Evolutionary conservation across 2,329 filamentous ascomycete genomes (phyloP).

Genomic region (Zarea fungicola): DNA sequence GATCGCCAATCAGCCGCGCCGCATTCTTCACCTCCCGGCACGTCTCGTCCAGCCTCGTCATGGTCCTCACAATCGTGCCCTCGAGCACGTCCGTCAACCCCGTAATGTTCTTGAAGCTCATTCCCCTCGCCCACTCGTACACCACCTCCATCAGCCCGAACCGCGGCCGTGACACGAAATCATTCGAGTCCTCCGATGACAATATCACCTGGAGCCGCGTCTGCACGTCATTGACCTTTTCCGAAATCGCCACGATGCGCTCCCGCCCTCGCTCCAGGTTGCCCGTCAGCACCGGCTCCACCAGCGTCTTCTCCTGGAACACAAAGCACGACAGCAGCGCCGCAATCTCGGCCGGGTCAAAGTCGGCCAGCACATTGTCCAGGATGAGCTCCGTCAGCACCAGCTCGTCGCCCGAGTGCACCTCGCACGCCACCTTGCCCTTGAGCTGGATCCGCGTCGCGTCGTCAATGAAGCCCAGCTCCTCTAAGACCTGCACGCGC

Average conservation of each 20-base stretch:
- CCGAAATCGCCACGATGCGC: slow-evolving; percentile 82
- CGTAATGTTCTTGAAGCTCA: slow-evolving; percentile 98
- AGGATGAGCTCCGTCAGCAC: slow-evolving; percentile 94
- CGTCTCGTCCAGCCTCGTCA: slow-evolving; percentile 90
- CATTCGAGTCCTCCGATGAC: slow-evolving; percentile 82
- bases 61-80: slow-evolving; percentile 93
- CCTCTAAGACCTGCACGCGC: slow-evolving; percentile 83
- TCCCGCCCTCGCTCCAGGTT: slow-evolving; percentile 77
- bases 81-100: slow-evolving; percentile 94
- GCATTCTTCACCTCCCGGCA: slow-evolving; percentile 97
- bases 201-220: slow-evolving; percentile 88
- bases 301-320: slow-evolving; percentile 93
- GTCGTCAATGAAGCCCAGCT: slow-evolving; percentile 87
- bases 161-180: slow-evolving; percentile 79
- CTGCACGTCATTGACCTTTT: slow-evolving; percentile 88
- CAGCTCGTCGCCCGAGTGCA: slow-evolving; percentile 93
- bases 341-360: slow-evolving; percentile 94
- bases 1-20: slow-evolving; percentile 90
- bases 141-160: slow-evolving; percentile 97
- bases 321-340: slow-evolving; percentile 91
- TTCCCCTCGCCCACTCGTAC: slow-evolving; percentile 95
- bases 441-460: slow-evolving; percentile 87
- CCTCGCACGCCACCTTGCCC: slow-evolving; percentile 96
- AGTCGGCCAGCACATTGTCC: slow-evolving; percentile 92
- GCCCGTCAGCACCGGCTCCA: slow-evolving; percentile 72